phyloP scores from a whole-genome alignment of 2,329 filamentous ascomycete genomes.

The Diaporthe velutina region DNA sequence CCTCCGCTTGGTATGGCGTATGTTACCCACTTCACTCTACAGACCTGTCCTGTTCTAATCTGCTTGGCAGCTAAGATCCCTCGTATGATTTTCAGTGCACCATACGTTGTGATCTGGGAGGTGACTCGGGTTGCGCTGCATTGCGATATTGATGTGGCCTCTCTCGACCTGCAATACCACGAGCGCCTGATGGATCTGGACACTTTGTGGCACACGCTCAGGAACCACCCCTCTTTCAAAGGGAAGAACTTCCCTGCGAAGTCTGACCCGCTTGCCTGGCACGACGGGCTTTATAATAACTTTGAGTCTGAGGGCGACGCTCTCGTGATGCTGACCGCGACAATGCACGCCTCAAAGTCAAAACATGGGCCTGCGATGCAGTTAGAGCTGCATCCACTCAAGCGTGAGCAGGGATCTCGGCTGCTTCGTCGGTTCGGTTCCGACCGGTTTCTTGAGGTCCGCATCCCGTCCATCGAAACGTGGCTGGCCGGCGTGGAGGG shows the following conservation, averaged over 20 bases:
- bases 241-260: constrained; percentile 62
- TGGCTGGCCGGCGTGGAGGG: constrained; percentile 49
- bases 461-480: constrained; percentile 57
- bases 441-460: constrained; percentile 70
- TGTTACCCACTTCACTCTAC: constrained; percentile 1
- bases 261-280: constrained; percentile 60
- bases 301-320: constrained; percentile 25
- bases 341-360: constrained; percentile 24
- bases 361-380: constrained; percentile 57
- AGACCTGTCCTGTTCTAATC: background rate
- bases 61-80: constrained; percentile 38
- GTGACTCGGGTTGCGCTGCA: constrained; percentile 61
- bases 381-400: constrained; percentile 62
- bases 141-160: constrained; percentile 57
- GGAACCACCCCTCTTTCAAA: constrained; percentile 49
- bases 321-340: constrained; percentile 33
- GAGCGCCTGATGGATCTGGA: constrained; percentile 58
- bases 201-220: constrained; percentile 50
- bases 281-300: constrained; percentile 50
- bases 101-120: constrained; percentile 67
- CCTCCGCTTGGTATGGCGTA: constrained; percentile 35
- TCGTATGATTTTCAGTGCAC: constrained; percentile 58
- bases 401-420: constrained; percentile 63
- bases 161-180: constrained; percentile 53
- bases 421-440: constrained; percentile 69